phyloP scores from a whole-genome alignment of 2,329 filamentous ascomycete genomes.

The Venturia asperata region DNA sequence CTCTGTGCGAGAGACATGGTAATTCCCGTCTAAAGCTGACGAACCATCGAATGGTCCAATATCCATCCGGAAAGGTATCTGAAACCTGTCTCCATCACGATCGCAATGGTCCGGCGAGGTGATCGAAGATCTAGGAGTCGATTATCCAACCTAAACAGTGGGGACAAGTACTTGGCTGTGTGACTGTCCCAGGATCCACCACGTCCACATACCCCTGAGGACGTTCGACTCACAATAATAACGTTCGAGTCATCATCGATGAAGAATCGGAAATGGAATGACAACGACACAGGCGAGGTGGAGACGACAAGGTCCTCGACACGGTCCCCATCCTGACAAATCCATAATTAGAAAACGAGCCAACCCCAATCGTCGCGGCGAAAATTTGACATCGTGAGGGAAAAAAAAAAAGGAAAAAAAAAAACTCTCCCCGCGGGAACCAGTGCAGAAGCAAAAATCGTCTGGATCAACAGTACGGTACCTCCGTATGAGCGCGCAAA shows the following conservation, averaged over 20 bases:
- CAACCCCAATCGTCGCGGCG: not conserved
- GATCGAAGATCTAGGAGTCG: not conserved
- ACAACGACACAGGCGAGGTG: not conserved
- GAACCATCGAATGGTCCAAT: not conserved
- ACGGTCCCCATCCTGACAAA: not conserved
- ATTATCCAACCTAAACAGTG: not conserved
- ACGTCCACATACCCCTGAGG: not conserved
- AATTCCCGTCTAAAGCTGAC: not conserved
- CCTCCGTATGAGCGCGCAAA: not conserved
- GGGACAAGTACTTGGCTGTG: not conserved
- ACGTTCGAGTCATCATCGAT: not conserved
- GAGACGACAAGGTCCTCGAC: not conserved
- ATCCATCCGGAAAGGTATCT: not conserved
- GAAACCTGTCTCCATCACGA: not conserved
- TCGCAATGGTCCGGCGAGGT: not conserved
- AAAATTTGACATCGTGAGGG: conserved; percentile 5
- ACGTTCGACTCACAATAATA: not conserved
- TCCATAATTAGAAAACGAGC: conserved; percentile 4
- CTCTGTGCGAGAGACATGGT: conserved; percentile 1
- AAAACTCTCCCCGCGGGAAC: not conserved
- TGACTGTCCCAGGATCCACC: not conserved
- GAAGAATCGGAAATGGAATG: not conserved
- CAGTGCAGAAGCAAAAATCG: not conserved
- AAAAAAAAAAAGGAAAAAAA: not conserved
- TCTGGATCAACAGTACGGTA: not conserved